Conservation (phyloP, 805 yeast genomes). For the Yarrowia phangngaensis region DNA sequence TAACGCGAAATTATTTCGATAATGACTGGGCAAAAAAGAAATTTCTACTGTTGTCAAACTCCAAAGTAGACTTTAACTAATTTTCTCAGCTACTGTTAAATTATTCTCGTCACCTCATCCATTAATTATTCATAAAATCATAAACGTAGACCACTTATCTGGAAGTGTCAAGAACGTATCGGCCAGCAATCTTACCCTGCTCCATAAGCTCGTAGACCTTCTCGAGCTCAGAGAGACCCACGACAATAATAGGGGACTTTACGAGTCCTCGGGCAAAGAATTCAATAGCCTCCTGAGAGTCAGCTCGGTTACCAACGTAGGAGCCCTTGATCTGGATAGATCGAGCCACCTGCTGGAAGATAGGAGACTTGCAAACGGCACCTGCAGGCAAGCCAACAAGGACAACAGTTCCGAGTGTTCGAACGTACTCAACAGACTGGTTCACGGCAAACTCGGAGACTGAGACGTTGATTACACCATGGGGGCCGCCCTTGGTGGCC, state of each 20-base stretch:
- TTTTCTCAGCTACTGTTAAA: neutral
- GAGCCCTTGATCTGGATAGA: conserved; percentile 55
- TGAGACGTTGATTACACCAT: conserved; percentile 65
- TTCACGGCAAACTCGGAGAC: conserved; percentile 58
- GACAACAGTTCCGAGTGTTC: conserved; percentile 55
- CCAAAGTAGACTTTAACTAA: too few species aligned
- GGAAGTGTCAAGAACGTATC: conserved; percentile 60
- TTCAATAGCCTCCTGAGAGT: conserved; percentile 56
- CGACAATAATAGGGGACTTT: conserved; percentile 53
- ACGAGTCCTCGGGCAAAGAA: conserved; percentile 53
- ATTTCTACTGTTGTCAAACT: too few species aligned
- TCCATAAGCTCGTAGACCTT: conserved; percentile 53
- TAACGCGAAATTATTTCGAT: too few species aligned
- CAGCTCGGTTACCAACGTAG: conserved; percentile 60
- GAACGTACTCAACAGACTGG: conserved; percentile 46
- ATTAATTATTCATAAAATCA: neutral
- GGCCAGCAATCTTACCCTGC: conserved; percentile 58
- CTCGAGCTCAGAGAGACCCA: conserved; percentile 51
- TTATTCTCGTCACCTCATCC: conserved; percentile 2
- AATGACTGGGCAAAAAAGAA: too few species aligned
- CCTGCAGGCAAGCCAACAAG: conserved; percentile 62
- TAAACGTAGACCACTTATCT: conserved; percentile 33
- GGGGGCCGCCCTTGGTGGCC: conserved; percentile 62
- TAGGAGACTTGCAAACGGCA: conserved; percentile 51
- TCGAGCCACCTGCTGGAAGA: conserved; percentile 54